These are phyloP conservation scores for Scleromitrula shiraiana DNA, from an alignment of 2,329 filamentous ascomycete species.

Conservation along the genomic window DNA sequence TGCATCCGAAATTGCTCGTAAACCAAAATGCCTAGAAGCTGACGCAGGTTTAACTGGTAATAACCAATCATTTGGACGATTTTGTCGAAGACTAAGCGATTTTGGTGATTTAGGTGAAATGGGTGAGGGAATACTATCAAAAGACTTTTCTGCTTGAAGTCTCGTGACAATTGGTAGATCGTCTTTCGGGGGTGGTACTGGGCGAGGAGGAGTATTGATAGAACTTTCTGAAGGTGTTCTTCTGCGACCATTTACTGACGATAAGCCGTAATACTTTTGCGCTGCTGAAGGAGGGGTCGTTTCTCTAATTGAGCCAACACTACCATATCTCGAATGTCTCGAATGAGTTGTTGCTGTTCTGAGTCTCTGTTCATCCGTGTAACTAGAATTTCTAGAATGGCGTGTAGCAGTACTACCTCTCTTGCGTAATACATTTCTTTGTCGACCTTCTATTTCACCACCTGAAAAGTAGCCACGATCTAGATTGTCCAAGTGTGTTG, in stretches of 20 bases:
- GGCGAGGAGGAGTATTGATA: constrained; percentile 56
- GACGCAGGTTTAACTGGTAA: constrained; percentile 35
- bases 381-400: constrained; percentile 69
- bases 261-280: constrained; percentile 60
- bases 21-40: constrained; percentile 54
- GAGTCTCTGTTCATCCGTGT: constrained; percentile 64
- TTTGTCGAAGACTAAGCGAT: constrained; percentile 40
- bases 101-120: constrained; percentile 34
- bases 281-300: constrained; percentile 50
- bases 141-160: constrained; percentile 37
- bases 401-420: constrained; percentile 52
- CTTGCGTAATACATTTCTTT: constrained; percentile 74
- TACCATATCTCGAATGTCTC: constrained; percentile 71
- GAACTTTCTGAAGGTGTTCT: constrained; percentile 37
- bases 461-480: constrained; percentile 94
- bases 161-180: constrained; percentile 51
- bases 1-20: constrained; percentile 80
- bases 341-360: constrained; percentile 58
- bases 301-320: constrained; percentile 66
- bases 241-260: constrained; percentile 26
- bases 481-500: constrained; percentile 42
- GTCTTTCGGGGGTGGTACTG: constrained; percentile 49
- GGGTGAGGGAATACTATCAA: constrained; percentile 26
- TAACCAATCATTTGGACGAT: constrained; percentile 41
- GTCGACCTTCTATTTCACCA: constrained; percentile 69